A percentile compares a stretch with the other conserved stretches of the same genome.
Conservation (phyloP, 2,329 filamentous ascomycete genomes). For the Aspergillus unguis region DNA sequence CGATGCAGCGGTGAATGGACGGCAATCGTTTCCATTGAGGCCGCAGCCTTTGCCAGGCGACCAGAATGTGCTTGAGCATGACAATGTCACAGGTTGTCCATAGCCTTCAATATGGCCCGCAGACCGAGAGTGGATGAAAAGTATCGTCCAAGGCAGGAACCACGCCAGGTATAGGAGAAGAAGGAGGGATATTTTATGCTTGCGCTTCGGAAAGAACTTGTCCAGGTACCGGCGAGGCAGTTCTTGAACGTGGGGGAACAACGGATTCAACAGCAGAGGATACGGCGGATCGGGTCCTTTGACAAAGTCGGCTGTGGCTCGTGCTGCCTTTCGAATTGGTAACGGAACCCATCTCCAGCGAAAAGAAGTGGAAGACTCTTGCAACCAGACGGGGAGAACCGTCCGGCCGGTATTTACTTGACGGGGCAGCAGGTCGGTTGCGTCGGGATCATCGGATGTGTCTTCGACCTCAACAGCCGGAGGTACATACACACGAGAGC, state of each 20-base stretch:
- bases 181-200: slow-evolving; percentile 44
- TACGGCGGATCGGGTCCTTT: slow-evolving; percentile 48
- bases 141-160: slow-evolving; percentile 47
- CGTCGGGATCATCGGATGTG: slow-evolving; percentile 31
- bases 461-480: slow-evolving; percentile 36
- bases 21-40: slow-evolving; percentile 54
- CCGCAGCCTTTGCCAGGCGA: slow-evolving; percentile 48
- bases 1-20: slow-evolving; percentile 52
- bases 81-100: slow-evolving; percentile 44
- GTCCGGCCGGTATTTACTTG: slow-evolving; percentile 25
- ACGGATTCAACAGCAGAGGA: slow-evolving; percentile 44
- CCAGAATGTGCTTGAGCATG: slow-evolving; percentile 48
- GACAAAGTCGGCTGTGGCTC: slow-evolving; percentile 45
- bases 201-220: slow-evolving; percentile 44
- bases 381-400: slow-evolving; percentile 46
- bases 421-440: slow-evolving; percentile 31
- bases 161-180: slow-evolving; percentile 44
- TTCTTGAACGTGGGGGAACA: slow-evolving; percentile 47
- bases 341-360: slow-evolving; percentile 49
- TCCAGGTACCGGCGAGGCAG: slow-evolving; percentile 45
- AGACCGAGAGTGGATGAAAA: slow-evolving; percentile 45
- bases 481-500: slow-evolving; percentile 32
- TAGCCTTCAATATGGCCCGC: slow-evolving; percentile 49
- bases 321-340: slow-evolving; percentile 43
- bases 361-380: slow-evolving; percentile 47